Evolutionary conservation across 2,329 filamentous ascomycete species (phyloP), one percentile per base, ranked within the genome.

Genomic region (Thermothelomyces thermophilus): DNA sequence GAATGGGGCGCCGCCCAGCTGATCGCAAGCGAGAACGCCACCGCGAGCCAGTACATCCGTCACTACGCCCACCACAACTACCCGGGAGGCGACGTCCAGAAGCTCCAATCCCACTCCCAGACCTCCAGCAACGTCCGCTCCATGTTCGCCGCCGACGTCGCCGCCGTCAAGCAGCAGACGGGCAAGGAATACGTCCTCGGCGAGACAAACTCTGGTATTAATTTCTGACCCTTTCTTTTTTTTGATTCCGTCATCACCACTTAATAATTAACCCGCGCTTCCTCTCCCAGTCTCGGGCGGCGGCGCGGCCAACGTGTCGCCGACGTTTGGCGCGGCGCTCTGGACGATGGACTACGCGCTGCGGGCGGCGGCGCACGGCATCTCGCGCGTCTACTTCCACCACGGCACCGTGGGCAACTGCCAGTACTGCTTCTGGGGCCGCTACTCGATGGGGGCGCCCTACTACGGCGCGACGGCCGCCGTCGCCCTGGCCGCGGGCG

Each of bases 381-480:
- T 71, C 31, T 65, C 66, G 13, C 62, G 66, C n/a, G 62, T 63
- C 0, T 77, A 75, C 54, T 78, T 76, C 65, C 75, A 78, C 57
- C 71, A 73, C 11, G 70, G 74, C 13, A 78, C 75, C 0, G 69
- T 78, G 8, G 74, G 73, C 3, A 73, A 75, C 57, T 77, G 74
- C 53, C 68, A 70, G 54, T 75, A 75, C 57, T 73, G 70, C 59
- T 74, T 69, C 65, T 74, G 69, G 67, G 71, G 70, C 2, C 63
- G 69, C 3, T 73, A 75, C 55, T 66, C 61, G 36, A 76, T 75
- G 66, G 73, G 73, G 0, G 67, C 72, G 0, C 73, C 75, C 0
- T 79, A 76, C 57, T 77, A 74, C 49, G 75, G 75, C 3, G 75
- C 74, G 0, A 73, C 72, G 41, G 70, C 70, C 3, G 73, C 73